Evolutionary conservation across 352 stramenopile genomes (phyloP), one percentile per base, ranked within the genome.

Genomic region (Pythium grandisporangium): DNA sequence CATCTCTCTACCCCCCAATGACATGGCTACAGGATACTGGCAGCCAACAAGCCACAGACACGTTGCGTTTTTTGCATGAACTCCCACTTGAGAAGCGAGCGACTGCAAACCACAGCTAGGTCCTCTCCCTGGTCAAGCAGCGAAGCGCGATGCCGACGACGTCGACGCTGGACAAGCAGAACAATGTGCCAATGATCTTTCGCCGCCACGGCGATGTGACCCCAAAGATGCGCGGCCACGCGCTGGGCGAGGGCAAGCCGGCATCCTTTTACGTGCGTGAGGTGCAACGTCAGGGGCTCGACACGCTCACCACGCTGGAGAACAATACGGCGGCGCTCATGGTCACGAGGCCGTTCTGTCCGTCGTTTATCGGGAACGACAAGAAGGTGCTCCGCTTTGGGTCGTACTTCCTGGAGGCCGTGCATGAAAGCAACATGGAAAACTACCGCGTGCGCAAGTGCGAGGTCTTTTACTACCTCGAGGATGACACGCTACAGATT

Each of bases 401-500:
- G 27, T 72, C 68, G 8, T 95, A 88, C 51, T 95, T 96, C 47
- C 55, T 92, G 19, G 84, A 95, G 54, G 66, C 81, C 14, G 78
- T 93, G 23, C 75, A 90, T 34, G 85, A 96, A 41, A 87, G 73
- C 52, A 84, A 84, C 47, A 30, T 85, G 12, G 84, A 93, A 49
- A 92, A 95, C 60, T 86, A 85, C 50, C 71, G 63, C 53, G 75
- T 84, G 42, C 89, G 68, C 26, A 66, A 61, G 37, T 89, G 68
- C 37, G 70, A 95, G 35, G 56, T 90, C 6, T 55, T 96, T 33
- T 86, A 87, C 37, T 94, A 94, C 53, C 70, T 95, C 19, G 78
- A 91, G 21, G 85, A 96, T 51, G 64, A 93, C 53, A 93, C 74
- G 29, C 51, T 95, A 25, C 73, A 94, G 57, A 84, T 96, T 45